These are phyloP conservation scores for Corymbia calophylla DNA, from an alignment of 441 rosid genomes.

Conservation along the genomic window DNA sequence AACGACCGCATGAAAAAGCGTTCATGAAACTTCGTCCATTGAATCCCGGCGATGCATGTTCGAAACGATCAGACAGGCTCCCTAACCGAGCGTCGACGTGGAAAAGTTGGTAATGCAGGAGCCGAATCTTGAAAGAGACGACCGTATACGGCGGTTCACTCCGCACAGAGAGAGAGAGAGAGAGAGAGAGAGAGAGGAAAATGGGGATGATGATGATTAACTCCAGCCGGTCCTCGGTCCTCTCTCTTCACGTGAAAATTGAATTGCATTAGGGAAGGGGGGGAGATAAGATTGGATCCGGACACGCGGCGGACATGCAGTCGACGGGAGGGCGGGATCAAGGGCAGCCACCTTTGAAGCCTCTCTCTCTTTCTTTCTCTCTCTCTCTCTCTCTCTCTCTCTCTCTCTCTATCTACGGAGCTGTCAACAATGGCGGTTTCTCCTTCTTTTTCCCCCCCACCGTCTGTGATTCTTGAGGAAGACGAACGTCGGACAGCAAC, in stretches of 20 bases:
- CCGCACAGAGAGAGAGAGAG: background rate
- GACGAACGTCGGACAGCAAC: background rate
- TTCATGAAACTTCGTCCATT: background rate
- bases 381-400: too few species aligned
- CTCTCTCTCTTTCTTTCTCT: background rate
- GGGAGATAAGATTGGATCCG: background rate
- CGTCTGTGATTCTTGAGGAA: background rate
- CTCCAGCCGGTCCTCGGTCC: background rate
- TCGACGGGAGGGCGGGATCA: background rate
- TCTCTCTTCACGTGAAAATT: background rate
- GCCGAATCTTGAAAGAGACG: background rate
- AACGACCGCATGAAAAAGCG: background rate
- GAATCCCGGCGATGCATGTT: background rate
- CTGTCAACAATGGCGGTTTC: background rate
- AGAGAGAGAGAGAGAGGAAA: background rate
- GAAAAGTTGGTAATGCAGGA: background rate
- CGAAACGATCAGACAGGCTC: background rate
- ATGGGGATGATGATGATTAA: too few species aligned
- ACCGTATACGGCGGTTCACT: background rate
- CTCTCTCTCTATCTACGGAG: background rate
- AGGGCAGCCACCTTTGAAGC: background rate
- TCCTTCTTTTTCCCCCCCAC: background rate
- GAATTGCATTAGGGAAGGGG: background rate
- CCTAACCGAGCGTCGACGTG: background rate
- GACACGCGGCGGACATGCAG: background rate